Base-by-base conservation (phyloP, 2,329 filamentous ascomycete species). In the Alternaria rosae region DNA sequence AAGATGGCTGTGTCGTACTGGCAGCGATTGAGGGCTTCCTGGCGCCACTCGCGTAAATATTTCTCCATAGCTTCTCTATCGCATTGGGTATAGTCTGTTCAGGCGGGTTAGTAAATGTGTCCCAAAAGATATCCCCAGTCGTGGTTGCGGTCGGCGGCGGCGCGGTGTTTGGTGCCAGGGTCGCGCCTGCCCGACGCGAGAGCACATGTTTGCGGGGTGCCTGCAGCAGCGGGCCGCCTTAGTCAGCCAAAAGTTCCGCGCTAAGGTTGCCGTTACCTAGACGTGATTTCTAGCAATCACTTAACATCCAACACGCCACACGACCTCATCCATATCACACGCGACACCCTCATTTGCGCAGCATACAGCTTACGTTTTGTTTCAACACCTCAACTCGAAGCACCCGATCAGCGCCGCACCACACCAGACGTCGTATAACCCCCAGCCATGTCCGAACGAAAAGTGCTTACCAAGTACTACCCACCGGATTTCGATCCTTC, bases 1-100 rank as follows among this genome's bases (percentile, higher is more conserved):
- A 97, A 98, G 72, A 98, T 94, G 76, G 95, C 95, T 32, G 94
- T 92, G 69, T 98, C 94, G 80, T 97, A 94, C 79, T 99, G 95
- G 68, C 95, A 93, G 80, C 96, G 95, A 82, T 97, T 94, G 75
- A 97, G 85, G 77, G 94, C 94, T 84, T 97, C 93, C 82, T 97
- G 92, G 77, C 94, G 88, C 95, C 95, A 99, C 76, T 92, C 91
- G 78, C 94, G 91, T 76, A 99, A 86, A 81, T 94, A 97, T 75
- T 89, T 90, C 85, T 98, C 93, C 95, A 99, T 98, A 65, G 25
- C 59, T 11, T 32, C n/a, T 26, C 51, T 68, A 52, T 48, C 17
- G 43, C 59, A 65, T 66, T 52, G 48, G 42, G 30, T 20, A 26
- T 11, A 42, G 12, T 43, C 13, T 58, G 20, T 44, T 10, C 23